Base-by-base conservation (phyloP, 116 monocot genomes). In the Dioscorea cayenensis region DNA sequence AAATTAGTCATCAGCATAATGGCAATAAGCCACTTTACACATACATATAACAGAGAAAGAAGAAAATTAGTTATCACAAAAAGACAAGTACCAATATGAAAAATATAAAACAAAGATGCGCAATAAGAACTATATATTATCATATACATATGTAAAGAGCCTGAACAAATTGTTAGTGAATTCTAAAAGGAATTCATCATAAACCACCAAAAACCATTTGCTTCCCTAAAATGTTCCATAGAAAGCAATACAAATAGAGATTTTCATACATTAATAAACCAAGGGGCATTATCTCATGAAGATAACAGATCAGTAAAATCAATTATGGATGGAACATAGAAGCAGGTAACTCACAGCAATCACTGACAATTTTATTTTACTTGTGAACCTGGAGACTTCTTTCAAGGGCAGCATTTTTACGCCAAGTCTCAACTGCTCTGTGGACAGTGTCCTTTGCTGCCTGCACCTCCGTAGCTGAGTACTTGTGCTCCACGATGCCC, bases 401-500 rank as follows among this genome's bases (percentile, higher is more conserved):
- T 66, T 85, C 80, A 50, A 81, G 29, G 18, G 51, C 63, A 27
- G 67, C 27, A 64, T 83, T 88, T 73, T 28, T 78, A 66, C 49
- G 71, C 91, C 95, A 88, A 70, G 80, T 88, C 5, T 70, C 55
- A 17, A 89, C 73, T 22, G 91, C 95, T 76, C 66, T 78, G 49
- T 68, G 55, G 20, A 86, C 89, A 6, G 67, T 81, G 21, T 77
- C 77, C 61, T 83, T 81, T 5, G 95, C 95, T 66, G 80, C 75
- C 9, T 75, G 58, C 23, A 91, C 66, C 74, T 95, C 94, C 36
- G 62, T 70, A 50, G 82, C 84, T 49, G 84, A 84, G 71, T 88
- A 95, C 64, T 88, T 91, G 91, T 91, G 91, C 73, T 95, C 94
- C 18, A 95, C 72, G 22, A 95, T 89, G 19, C 94, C 91, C 17